Conservation (phyloP, 352 stramenopile genomes). For the Peronospora tabacina region DNA sequence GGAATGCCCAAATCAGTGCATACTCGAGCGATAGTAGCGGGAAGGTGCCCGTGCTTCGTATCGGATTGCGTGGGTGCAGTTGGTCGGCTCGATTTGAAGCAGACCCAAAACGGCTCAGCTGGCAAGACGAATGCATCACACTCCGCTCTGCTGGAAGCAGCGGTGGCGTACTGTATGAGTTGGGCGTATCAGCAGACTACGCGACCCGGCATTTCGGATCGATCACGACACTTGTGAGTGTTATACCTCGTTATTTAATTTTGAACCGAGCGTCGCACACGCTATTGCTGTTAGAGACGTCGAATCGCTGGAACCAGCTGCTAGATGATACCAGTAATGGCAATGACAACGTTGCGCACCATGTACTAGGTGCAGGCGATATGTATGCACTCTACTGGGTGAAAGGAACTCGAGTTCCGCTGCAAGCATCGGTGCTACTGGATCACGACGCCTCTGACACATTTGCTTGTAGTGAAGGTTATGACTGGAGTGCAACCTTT, state of each 20-base stretch:
- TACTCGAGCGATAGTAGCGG: constrained; percentile 42
- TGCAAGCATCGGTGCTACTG: constrained; percentile 53
- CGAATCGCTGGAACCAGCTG: constrained; percentile 20
- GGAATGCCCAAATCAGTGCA: constrained; percentile 64
- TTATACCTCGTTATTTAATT: constrained; percentile 75
- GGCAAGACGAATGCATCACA: constrained; percentile 77
- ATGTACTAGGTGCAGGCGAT: constrained; percentile 63
- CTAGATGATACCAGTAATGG: constrained; percentile 23
- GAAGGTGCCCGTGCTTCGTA: constrained; percentile 42
- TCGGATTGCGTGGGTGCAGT: constrained; percentile 45
- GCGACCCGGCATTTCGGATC: constrained; percentile 74
- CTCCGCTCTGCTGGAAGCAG: constrained; percentile 32
- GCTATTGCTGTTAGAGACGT: constrained; percentile 50
- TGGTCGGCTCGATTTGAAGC: constrained; percentile 71
- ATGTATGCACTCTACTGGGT: constrained; percentile 80
- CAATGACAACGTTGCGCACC: constrained; percentile 48
- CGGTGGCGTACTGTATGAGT: constrained; percentile 59
- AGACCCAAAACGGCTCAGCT: constrained; percentile 65
- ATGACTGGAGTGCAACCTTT: constrained; percentile 59
- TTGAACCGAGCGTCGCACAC: constrained; percentile 63
- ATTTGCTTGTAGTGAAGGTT: constrained; percentile 32
- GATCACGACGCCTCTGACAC: constrained; percentile 17
- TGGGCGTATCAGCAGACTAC: constrained; percentile 77
- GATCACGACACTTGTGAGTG: constrained; percentile 74
- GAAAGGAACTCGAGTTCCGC: constrained; percentile 33